Evolutionary conservation across 164 flowering plant species (phyloP).

Genomic region (Cinnamomum micranthum): DNA sequence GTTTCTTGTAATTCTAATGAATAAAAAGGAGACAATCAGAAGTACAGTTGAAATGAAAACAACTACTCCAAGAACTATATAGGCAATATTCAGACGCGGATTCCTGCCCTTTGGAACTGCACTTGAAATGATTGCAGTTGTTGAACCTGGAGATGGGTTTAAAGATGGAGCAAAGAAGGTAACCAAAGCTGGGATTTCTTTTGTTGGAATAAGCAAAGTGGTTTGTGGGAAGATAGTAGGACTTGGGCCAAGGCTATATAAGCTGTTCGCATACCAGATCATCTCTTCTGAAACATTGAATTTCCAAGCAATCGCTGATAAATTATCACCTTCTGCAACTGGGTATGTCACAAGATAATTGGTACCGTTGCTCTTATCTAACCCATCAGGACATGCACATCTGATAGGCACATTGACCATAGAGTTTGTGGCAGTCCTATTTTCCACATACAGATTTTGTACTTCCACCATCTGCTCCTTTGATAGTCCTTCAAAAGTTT

Average conservation of each 20-base stretch:
- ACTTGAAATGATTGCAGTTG: conserved; percentile 13
- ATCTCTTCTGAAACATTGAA: conserved; percentile 23
- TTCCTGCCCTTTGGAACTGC: conserved; percentile 1
- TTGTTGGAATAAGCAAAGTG: conserved; percentile 35
- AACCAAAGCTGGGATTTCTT: conserved; percentile 20
- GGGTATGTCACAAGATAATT: conserved; percentile 52
- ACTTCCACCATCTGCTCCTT: conserved; percentile 22
- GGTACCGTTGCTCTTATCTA: conserved; percentile 11
- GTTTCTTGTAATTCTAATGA: conserved; percentile 12
- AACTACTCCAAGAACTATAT: conserved; percentile 20
- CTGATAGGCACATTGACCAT: conserved; percentile 32
- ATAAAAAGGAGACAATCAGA: conserved; percentile 11
- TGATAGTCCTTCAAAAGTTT: conserved; percentile 34
- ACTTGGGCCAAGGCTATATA: conserved; percentile 12
- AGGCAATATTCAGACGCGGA: conserved; percentile 4
- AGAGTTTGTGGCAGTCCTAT: not conserved
- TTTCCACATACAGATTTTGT: conserved; percentile 19
- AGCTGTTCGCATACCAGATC: conserved; percentile 30
- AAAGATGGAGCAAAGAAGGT: conserved; percentile 1
- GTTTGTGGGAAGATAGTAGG: conserved; percentile 35
- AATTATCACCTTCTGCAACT: conserved; percentile 23
- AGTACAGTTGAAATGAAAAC: conserved; percentile 9
- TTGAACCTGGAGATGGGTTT: conserved; percentile 21
- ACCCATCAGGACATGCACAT: conserved; percentile 46
- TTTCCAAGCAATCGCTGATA: conserved; percentile 16